phyloP scores from a whole-genome alignment of 1,284 basidiomycete species.

The Tilletia indica region DNA sequence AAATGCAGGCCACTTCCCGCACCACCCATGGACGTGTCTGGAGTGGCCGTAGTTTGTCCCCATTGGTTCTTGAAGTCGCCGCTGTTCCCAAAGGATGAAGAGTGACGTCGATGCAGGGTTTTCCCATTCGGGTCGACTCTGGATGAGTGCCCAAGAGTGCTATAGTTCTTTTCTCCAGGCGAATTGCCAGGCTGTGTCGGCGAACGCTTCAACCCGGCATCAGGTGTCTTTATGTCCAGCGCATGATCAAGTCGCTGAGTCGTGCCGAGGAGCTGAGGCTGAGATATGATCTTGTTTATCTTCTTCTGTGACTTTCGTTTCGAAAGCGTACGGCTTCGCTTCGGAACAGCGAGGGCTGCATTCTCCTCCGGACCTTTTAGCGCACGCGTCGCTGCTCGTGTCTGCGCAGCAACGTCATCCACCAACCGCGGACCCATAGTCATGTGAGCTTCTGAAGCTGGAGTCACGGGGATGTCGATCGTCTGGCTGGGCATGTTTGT shows the following conservation, averaged over 20 bases:
- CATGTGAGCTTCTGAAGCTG: neutral
- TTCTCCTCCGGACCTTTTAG: conserved; percentile 39
- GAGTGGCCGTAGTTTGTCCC: neutral
- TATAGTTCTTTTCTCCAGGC: conserved; percentile 17
- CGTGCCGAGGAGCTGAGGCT: conserved; percentile 45
- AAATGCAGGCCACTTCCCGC: neutral
- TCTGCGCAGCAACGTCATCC: conserved; percentile 46
- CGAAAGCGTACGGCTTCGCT: conserved; percentile 38
- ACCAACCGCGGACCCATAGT: conserved; percentile 23
- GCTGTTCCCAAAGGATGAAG: conserved; percentile 44
- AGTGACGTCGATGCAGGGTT: conserved; percentile 29
- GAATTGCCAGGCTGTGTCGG: conserved; percentile 23
- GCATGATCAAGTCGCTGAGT: conserved; percentile 42
- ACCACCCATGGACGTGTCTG: neutral
- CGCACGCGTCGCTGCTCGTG: conserved; percentile 41
- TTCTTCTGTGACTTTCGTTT: conserved; percentile 38
- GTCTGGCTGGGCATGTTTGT: neutral
- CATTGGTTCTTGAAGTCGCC: conserved; percentile 19
- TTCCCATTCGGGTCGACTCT: neutral
- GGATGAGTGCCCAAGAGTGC: neutral
- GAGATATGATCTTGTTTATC: conserved; percentile 41
- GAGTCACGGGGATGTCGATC: no score
- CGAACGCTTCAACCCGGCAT: conserved; percentile 16
- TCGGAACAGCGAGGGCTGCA: conserved; percentile 24
- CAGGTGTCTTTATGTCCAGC: conserved; percentile 24